These are phyloP conservation scores for Hypoxylon trugodes DNA, from an alignment of 495 filamentous ascomycete genomes.

Conservation along the genomic window DNA sequence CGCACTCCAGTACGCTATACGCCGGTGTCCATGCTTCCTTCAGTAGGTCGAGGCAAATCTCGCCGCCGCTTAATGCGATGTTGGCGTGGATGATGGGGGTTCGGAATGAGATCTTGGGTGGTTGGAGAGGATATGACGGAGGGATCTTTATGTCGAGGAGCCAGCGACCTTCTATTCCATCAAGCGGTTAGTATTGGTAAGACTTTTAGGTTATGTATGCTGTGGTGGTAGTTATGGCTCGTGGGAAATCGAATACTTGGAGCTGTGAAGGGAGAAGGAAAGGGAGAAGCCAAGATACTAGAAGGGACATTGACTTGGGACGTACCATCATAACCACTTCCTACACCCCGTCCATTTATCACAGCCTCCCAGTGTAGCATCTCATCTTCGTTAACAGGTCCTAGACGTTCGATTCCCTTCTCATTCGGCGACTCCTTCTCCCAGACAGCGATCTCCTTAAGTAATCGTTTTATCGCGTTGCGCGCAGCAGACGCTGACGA, in stretches of 20 bases:
- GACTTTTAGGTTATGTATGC: slow-evolving; percentile 37
- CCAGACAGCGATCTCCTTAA: slow-evolving; percentile 55
- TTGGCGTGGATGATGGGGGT: slow-evolving; percentile 90
- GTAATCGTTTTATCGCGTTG: slow-evolving; percentile 52
- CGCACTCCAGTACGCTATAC: slow-evolving; percentile 78
- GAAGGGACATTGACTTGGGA: slow-evolving; percentile 5
- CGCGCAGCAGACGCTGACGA: slow-evolving; percentile 30
- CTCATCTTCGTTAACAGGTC: slow-evolving; percentile 73
- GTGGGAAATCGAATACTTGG: background rate
- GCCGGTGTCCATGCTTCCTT: slow-evolving; percentile 83
- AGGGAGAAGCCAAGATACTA: background rate
- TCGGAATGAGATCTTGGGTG: slow-evolving; percentile 78
- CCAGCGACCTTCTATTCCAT: slow-evolving; percentile 84
- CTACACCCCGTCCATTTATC: slow-evolving; percentile 69
- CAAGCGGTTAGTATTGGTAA: too few relatives aligned
- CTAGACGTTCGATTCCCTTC: slow-evolving; percentile 64
- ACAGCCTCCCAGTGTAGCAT: slow-evolving; percentile 82
- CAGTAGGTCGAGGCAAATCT: slow-evolving; percentile 92
- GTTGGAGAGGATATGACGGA: slow-evolving; percentile 75
- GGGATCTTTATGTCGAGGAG: slow-evolving; percentile 81
- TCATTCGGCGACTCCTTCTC: slow-evolving; percentile 49
- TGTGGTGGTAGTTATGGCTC: too few relatives aligned
- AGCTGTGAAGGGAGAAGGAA: background rate
- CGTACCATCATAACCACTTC: slow-evolving; percentile 76
- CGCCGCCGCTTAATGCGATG: slow-evolving; percentile 79